These are phyloP conservation scores for Vanrija sp. DNA, from an alignment of 1,284 basidiomycete genomes.

Conservation along the genomic window DNA sequence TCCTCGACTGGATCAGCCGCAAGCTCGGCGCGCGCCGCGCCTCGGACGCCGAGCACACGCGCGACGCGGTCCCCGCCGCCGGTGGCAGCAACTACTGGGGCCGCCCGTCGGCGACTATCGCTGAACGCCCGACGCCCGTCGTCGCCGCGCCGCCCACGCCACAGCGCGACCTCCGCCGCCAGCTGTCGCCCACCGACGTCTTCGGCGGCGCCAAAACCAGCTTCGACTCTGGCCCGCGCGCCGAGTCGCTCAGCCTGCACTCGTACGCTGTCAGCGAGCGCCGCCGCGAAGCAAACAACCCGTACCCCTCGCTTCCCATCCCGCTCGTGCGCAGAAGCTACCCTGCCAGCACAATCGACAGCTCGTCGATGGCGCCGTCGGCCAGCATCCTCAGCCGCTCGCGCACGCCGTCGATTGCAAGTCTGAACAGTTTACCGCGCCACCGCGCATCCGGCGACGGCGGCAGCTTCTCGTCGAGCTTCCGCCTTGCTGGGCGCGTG, in stretches of 20 bases:
- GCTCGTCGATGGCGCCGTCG: conserved; percentile 19
- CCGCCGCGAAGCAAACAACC: conserved; percentile 40
- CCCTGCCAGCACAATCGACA: conserved; percentile 27
- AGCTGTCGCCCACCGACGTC: conserved; percentile 10
- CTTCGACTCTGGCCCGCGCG: conserved; percentile 2
- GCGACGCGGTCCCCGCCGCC: background rate
- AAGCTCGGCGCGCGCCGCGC: conserved; percentile 56
- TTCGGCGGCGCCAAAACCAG: background rate
- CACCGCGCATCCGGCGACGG: conserved; percentile 20
- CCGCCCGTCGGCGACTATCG: too few species aligned
- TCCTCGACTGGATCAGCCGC: conserved; percentile 86
- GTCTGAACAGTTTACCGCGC: conserved; percentile 11
- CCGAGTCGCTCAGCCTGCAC: conserved; percentile 44
- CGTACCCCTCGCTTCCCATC: conserved; percentile 44
- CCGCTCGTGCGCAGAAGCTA: conserved; percentile 20
- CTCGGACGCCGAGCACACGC: conserved; percentile 17
- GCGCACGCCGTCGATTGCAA: conserved; percentile 26
- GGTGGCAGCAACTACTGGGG: conserved; percentile 8
- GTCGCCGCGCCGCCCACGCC: background rate
- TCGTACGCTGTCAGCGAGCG: conserved; percentile 21
- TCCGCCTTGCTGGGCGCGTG: conserved; percentile 47
- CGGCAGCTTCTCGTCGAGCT: background rate
- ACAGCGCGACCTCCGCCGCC: background rate
- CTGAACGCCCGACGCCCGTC: background rate
- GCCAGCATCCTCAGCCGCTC: conserved; percentile 27